Percentiles rank a stretch among this genome's conserved stretches.
Evolutionary conservation across 805 yeast genomes (phyloP).

Genomic region (Candida ascalaphidarum): DNA sequence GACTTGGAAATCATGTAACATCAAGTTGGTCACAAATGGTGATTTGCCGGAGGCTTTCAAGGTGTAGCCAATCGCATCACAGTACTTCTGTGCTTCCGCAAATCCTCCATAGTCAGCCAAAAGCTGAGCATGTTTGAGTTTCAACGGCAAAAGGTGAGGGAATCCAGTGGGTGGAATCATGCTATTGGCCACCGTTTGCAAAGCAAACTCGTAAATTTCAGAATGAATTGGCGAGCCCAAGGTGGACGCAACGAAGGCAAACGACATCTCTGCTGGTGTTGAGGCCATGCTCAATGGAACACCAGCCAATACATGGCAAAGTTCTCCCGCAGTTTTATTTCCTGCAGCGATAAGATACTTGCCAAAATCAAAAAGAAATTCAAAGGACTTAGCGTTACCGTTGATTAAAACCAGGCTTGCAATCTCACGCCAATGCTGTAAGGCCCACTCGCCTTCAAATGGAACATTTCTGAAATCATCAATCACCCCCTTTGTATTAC

Average conservation of each 20-base stretch:
- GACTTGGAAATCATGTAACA: slow-evolving; percentile 21
- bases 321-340: background rate
- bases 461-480: slow-evolving; percentile 37
- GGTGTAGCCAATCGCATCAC: slow-evolving; percentile 39
- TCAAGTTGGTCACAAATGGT: slow-evolving; percentile 15
- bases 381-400: slow-evolving; percentile 13
- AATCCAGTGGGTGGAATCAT: slow-evolving; percentile 29
- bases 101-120: slow-evolving; percentile 61
- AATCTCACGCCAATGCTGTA: slow-evolving; percentile 43
- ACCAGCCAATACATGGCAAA: slow-evolving; percentile 11
- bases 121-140: slow-evolving; percentile 57
- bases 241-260: too few relatives aligned
- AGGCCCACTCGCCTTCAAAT: slow-evolving; percentile 39
- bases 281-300: slow-evolving; percentile 5
- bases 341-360: slow-evolving; percentile 27
- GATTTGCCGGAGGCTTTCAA: slow-evolving; percentile 24
- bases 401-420: slow-evolving; percentile 30
- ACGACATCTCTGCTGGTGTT: too few relatives aligned
- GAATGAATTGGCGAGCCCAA: slow-evolving; percentile 34
- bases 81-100: slow-evolving; percentile 53
- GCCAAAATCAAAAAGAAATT: slow-evolving; percentile 46
- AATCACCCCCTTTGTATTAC: slow-evolving; percentile 48
- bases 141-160: slow-evolving; percentile 51
- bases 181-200: slow-evolving; percentile 15
- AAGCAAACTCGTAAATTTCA: slow-evolving; percentile 60